phyloP scores from a whole-genome alignment of 257 asterid genomes.

The Gentiana macrophylla region DNA sequence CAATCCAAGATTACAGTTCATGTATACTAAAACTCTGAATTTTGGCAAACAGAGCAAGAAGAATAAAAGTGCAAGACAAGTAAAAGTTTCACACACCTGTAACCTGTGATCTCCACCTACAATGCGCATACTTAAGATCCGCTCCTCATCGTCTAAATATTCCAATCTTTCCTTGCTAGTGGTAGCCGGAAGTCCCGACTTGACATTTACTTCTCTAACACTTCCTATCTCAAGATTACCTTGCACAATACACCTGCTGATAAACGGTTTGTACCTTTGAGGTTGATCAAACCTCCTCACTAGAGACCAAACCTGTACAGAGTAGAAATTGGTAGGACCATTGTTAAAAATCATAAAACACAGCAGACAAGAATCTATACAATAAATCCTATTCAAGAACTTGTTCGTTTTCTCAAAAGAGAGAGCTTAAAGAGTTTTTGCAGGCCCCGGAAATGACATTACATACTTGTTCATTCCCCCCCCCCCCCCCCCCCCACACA shows the following conservation, averaged over 20 bases:
- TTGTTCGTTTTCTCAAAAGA: too few relatives aligned
- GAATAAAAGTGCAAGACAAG: too few relatives aligned
- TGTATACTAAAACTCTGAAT: too few relatives aligned
- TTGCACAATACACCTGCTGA: constrained; percentile 69
- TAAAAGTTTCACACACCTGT: constrained; percentile 27
- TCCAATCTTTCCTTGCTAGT: constrained; percentile 83
- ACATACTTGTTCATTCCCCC: too few relatives aligned
- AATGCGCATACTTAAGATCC: constrained; percentile 63
- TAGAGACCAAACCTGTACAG: constrained; percentile 68
- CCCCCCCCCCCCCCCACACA: too few relatives aligned
- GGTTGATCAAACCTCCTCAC: constrained; percentile 92
- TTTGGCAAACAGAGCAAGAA: too few relatives aligned
- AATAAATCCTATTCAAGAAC: too few relatives aligned
- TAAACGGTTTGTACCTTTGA: constrained; percentile 87
- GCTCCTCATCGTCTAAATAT: constrained; percentile 71
- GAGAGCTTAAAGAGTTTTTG: too few relatives aligned
- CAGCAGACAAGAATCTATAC: background rate
- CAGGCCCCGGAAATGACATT: too few relatives aligned
- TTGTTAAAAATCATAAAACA: constrained; percentile 2
- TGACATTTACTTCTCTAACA: constrained; percentile 77
- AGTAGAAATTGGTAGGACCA: background rate
- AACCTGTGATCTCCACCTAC: constrained; percentile 96
- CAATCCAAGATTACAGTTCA: too few relatives aligned
- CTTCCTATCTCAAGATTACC: constrained; percentile 82
- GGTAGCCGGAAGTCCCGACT: constrained; percentile 85